Percentiles rank a stretch among this genome's conserved stretches.
These are phyloP conservation scores for Ophiocordyceps sinensis DNA, from an alignment of 2,329 filamentous ascomycete species.

Conservation along the genomic window DNA sequence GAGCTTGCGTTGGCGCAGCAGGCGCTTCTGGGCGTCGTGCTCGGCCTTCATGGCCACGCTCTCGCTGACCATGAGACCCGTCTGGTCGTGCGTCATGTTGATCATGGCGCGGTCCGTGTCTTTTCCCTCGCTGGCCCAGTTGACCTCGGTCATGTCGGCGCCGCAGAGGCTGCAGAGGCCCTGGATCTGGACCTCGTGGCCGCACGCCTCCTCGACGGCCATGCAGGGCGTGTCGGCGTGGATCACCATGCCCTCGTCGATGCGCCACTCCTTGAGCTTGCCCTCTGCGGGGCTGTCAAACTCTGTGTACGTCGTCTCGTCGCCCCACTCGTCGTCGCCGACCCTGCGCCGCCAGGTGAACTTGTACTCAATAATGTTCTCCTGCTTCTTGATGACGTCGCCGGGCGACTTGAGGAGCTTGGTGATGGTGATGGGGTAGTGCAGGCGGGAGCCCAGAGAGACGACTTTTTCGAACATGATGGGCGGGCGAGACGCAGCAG, in stretches of 20 bases:
- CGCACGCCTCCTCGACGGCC: conserved; percentile 79
- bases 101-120: conserved; percentile 81
- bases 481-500: background rate
- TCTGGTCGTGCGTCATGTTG: conserved; percentile 89
- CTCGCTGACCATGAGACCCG: conserved; percentile 69
- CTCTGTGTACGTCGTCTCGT: conserved; percentile 55
- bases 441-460: conserved; percentile 48
- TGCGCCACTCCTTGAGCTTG: conserved; percentile 60
- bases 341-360: conserved; percentile 70
- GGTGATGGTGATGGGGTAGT: conserved; percentile 87
- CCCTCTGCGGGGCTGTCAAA: conserved; percentile 81
- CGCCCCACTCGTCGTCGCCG: conserved; percentile 46
- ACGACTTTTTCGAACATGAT: conserved; percentile 28
- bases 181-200: conserved; percentile 80
- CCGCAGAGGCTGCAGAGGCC: conserved; percentile 87
- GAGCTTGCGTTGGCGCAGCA: conserved; percentile 69
- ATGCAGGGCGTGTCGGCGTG: conserved; percentile 43
- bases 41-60: conserved; percentile 70
- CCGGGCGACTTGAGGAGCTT: conserved; percentile 65
- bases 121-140: conserved; percentile 65
- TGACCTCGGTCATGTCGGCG: conserved; percentile 86
- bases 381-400: conserved; percentile 61
- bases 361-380: conserved; percentile 72
- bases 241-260: conserved; percentile 53
- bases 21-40: conserved; percentile 69